phyloP scores from a whole-genome alignment of 2,329 filamentous ascomycete genomes.

The Parafenestella ontariensis region DNA sequence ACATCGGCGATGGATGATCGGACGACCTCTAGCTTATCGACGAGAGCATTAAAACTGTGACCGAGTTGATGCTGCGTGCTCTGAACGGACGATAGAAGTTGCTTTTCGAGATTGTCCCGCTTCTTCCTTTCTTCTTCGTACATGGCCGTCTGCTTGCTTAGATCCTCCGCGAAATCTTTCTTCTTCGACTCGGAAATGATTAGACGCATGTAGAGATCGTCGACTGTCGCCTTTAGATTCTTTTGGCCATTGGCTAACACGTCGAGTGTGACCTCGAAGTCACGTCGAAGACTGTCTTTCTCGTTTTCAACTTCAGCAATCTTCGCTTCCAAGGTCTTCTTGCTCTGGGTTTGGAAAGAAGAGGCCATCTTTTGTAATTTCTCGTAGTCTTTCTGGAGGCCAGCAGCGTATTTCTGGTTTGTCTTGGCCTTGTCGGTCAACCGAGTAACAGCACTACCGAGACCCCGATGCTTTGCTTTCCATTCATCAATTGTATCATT shows the following conservation, averaged over 20 bases:
- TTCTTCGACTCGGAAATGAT: conserved; percentile 19
- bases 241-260: conserved; percentile 17
- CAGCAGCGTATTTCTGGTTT: conserved; percentile 33
- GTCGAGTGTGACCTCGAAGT: conserved; percentile 17
- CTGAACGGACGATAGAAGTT: conserved; percentile 23
- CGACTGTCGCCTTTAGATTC: conserved; percentile 17
- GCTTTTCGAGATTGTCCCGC: conserved; percentile 28
- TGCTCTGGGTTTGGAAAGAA: conserved; percentile 19
- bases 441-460: conserved; percentile 4
- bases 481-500: conserved; percentile 12
- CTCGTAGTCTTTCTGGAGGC: conserved; percentile 38
- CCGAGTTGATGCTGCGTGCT: conserved; percentile 21
- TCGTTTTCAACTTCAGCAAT: conserved; percentile 31
- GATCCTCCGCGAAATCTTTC: conserved; percentile 10
- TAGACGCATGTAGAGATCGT: conserved; percentile 25
- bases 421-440: conserved; percentile 24
- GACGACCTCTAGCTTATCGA: conserved; percentile 22
- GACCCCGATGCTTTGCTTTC: conserved; percentile 7
- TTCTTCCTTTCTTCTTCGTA: conserved; percentile 30
- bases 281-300: conserved; percentile 19
- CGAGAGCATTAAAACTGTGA: conserved; percentile 11
- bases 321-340: conserved; percentile 17
- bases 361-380: conserved; percentile 20
- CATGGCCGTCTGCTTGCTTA: conserved; percentile 17
- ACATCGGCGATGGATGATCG: conserved; percentile 14